These are phyloP conservation scores for Trametes sanguinea DNA, from an alignment of 768 basidiomycete species.

Conservation along the genomic window DNA sequence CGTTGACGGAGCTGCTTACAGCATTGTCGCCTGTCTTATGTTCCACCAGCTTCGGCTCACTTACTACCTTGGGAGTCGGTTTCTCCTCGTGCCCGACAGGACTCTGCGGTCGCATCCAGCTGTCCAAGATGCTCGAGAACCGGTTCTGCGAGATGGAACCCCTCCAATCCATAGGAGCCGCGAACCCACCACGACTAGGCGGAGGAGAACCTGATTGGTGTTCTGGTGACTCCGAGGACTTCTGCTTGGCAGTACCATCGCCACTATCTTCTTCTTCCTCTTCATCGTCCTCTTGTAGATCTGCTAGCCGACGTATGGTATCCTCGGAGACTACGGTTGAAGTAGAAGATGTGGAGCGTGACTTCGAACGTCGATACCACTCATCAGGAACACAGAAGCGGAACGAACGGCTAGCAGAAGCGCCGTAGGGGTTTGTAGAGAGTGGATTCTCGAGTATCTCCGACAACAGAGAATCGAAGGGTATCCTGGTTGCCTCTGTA, in stretches of 20 bases:
- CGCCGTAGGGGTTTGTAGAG: slow-evolving; percentile 21
- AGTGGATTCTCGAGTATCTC: slow-evolving; percentile 43
- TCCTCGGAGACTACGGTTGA: slow-evolving; percentile 54
- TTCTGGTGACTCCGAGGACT: slow-evolving; percentile 30
- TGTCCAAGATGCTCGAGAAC: slow-evolving; percentile 65
- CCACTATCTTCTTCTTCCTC: slow-evolving; percentile 41
- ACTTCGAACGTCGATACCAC: slow-evolving; percentile 75
- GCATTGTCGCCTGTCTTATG: slow-evolving; percentile 41
- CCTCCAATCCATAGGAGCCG: slow-evolving; percentile 48
- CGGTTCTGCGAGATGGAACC: slow-evolving; percentile 58
- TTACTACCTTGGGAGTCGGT: slow-evolving; percentile 53
- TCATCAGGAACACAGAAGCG: slow-evolving; percentile 75
- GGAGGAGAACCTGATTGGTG: slow-evolving; percentile 24
- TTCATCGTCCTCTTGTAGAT: slow-evolving; percentile 51
- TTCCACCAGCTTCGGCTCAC: slow-evolving; percentile 66
- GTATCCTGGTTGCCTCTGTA: slow-evolving; percentile 48
- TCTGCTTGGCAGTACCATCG: slow-evolving; percentile 66
- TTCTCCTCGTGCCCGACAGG: slow-evolving; percentile 42
- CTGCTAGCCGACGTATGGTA: slow-evolving; percentile 50
- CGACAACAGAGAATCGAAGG: slow-evolving; percentile 44
- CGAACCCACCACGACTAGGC: slow-evolving; percentile 18
- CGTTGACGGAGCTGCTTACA: slow-evolving; percentile 2
- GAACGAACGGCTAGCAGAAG: slow-evolving; percentile 44
- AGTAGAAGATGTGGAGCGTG: slow-evolving; percentile 48
- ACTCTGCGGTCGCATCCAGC: slow-evolving; percentile 55